Percentiles rank a stretch among this genome's conserved stretches.
phyloP scores from a whole-genome alignment of 139 green algal species.

The Closterium sp. region DNA sequence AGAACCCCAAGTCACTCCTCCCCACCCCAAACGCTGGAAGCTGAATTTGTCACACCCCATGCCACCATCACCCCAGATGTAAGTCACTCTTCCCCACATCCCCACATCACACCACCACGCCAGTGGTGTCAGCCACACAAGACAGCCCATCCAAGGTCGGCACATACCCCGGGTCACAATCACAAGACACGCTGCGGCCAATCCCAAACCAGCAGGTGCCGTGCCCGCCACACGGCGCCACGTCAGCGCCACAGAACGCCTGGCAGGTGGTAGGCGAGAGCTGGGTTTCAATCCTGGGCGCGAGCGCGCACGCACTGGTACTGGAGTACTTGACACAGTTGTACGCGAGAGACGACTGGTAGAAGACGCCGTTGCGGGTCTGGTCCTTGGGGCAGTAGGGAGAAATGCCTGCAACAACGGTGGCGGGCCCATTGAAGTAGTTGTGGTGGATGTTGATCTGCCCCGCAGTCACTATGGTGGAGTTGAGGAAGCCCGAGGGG shows the following conservation, averaged over 20 bases:
- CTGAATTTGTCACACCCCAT: too few species aligned
- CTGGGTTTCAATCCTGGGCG: background rate
- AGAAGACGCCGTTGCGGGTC: background rate
- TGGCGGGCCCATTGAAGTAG: background rate
- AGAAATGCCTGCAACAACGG: background rate
- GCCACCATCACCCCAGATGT: too few species aligned
- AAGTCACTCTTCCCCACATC: too few species aligned
- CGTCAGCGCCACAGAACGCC: background rate
- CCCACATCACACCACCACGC: background rate
- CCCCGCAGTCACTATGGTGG: background rate
- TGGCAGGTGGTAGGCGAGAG: background rate
- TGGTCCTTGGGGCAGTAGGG: background rate
- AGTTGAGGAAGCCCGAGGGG: background rate
- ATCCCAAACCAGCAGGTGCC: background rate
- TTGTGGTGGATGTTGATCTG: background rate
- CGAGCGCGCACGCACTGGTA: background rate
- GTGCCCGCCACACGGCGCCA: background rate
- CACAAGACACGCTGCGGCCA: background rate
- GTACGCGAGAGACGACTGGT: background rate
- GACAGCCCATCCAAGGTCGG: background rate
- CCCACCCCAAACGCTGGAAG: too few species aligned
- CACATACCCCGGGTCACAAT: background rate
- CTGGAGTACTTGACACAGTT: background rate
- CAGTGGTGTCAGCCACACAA: background rate
- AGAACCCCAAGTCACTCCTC: too few species aligned